Conservation (phyloP, 2,329 filamentous ascomycete species). For the Exophiala oligosperma region DNA sequence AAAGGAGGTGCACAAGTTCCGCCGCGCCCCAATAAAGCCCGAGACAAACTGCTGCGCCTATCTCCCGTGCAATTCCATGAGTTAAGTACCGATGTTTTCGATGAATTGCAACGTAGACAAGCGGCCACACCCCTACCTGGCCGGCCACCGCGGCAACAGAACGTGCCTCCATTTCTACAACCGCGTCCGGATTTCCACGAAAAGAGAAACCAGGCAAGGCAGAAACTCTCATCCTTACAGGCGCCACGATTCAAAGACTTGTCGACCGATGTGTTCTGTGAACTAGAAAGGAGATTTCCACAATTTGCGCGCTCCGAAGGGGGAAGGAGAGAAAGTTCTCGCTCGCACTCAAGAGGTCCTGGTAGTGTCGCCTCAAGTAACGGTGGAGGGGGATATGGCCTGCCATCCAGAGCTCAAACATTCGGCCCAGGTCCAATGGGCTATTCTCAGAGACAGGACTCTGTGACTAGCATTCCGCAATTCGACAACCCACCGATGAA, state of each 20-base stretch:
- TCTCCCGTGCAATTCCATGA: conserved; percentile 95
- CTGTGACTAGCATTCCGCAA: conserved; percentile 18
- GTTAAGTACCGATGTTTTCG: conserved; percentile 94
- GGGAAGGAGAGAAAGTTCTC: conserved; percentile 67
- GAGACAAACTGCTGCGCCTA: conserved; percentile 88
- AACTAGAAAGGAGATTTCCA: conserved; percentile 87
- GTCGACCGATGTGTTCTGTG: conserved; percentile 93
- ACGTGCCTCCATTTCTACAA: conserved; percentile 69
- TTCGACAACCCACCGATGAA: conserved; percentile 38
- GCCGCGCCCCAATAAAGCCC: conserved; percentile 72
- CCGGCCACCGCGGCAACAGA: conserved; percentile 41
- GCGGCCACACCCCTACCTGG: conserved; percentile 51
- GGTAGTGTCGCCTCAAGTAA: conserved; percentile 55
- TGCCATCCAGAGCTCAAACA: conserved; percentile 28
- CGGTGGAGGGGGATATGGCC: conserved; percentile 38
- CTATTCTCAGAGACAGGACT: conserved; percentile 14
- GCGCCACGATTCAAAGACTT: conserved; percentile 85
- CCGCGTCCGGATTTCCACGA: conserved; percentile 92
- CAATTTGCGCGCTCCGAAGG: conserved; percentile 71
- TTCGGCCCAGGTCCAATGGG: conserved; percentile 20
- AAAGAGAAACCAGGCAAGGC: conserved; percentile 95
- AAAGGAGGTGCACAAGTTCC: conserved; percentile 37
- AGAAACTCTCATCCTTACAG: conserved; percentile 88
- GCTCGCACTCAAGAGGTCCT: conserved; percentile 58
- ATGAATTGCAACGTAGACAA: conserved; percentile 87